Conservation (phyloP, 768 basidiomycete species). For the Naganishia randhawae region DNA sequence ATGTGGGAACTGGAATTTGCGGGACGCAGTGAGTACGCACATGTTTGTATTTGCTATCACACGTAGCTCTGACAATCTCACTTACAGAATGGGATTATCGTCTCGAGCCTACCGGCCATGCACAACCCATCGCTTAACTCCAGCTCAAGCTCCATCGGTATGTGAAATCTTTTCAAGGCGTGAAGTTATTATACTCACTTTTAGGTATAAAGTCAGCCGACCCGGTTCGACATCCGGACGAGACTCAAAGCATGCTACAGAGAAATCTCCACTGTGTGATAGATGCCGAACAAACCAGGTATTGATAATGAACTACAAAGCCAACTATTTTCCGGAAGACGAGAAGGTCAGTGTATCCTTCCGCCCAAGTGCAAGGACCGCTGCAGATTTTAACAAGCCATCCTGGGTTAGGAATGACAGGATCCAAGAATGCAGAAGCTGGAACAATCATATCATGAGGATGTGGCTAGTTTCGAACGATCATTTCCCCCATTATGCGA, state of each 20-base stretch:
- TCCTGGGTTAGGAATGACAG: slow-evolving; percentile 17
- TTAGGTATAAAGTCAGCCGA: not conserved
- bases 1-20: slow-evolving; percentile 15
- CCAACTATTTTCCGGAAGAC: slow-evolving; percentile 24
- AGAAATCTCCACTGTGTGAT: not conserved
- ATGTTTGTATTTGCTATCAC: not conserved
- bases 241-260: not conserved
- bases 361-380: not conserved
- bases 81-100: not conserved
- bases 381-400: not conserved
- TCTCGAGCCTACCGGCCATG: slow-evolving; percentile 12
- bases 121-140: slow-evolving; percentile 11
- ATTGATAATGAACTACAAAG: slow-evolving; percentile 9
- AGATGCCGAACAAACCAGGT: slow-evolving; percentile 23
- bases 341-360: not conserved
- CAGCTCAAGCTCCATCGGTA: not conserved
- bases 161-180: not conserved
- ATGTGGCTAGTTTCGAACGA: slow-evolving; percentile 2
- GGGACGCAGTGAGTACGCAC: slow-evolving; percentile 1
- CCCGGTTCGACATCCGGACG: not conserved
- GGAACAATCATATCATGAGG: slow-evolving; percentile 1
- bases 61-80: not conserved
- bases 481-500: slow-evolving; percentile 18
- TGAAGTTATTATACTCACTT: not conserved
- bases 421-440: slow-evolving; percentile 17